These are phyloP conservation scores for Chloris gayana DNA, from an alignment of 176 grass and related monocot genomes.

Conservation along the genomic window DNA sequence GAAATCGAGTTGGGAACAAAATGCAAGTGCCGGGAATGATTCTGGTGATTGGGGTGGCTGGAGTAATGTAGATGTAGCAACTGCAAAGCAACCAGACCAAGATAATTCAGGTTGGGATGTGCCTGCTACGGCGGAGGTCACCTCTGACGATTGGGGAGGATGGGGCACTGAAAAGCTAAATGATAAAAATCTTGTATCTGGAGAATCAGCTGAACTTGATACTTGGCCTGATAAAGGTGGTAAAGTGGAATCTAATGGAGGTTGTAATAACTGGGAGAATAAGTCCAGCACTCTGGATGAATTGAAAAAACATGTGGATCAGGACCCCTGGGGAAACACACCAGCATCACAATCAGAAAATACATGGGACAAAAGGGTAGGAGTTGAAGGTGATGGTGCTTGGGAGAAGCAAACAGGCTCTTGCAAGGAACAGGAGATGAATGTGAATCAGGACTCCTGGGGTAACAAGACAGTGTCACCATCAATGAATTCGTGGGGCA, in stretches of 20 bases:
- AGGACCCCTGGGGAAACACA: conserved; percentile 25
- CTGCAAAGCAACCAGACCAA: conserved; percentile 44
- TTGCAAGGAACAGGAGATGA: conserved; percentile 11
- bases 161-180: conserved; percentile 50
- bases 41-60: conserved; percentile 69
- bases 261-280: conserved; percentile 25
- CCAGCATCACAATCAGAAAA: conserved; percentile 9
- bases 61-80: conserved; percentile 43
- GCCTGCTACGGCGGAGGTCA: conserved; percentile 15
- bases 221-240: conserved; percentile 41
- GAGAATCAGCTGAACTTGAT: conserved; percentile 35
- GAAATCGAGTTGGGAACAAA: conserved; percentile 51
- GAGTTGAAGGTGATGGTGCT: conserved; percentile 26
- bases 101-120: conserved; percentile 54
- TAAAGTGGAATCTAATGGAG: conserved; percentile 17
- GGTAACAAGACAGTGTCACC: conserved; percentile 9
- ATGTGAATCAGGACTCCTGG: conserved; percentile 24
- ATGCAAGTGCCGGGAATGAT: conserved; percentile 50
- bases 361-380: conserved; percentile 23
- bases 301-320: conserved; percentile 17
- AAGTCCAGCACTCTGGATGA: neutral
- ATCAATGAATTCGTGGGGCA: conserved; percentile 13
- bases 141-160: conserved; percentile 49
- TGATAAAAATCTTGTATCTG: conserved; percentile 26
- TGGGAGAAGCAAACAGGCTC: conserved; percentile 18